Evolutionary conservation across 73 alveolate genomes (phyloP), one percentile per base, ranked within the genome.

Genomic region (Effrenium voratum): DNA sequence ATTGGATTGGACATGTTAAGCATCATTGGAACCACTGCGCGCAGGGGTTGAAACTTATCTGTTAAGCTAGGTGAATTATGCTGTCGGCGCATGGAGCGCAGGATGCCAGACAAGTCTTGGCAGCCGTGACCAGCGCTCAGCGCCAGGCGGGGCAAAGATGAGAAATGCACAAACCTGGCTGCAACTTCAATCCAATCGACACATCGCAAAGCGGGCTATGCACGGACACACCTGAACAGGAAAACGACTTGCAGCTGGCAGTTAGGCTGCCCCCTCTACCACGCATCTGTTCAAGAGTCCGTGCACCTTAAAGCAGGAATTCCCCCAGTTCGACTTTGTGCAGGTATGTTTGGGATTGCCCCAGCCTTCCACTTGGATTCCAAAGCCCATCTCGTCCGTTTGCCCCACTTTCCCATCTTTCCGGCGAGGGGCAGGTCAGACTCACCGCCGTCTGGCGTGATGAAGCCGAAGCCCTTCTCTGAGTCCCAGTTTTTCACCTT

Each of bases 381-480:
- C n/a, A n/a, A n/a, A n/a, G n/a, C n/a, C n/a, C n/a, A n/a, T n/a
- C n/a, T n/a, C n/a, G n/a, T n/a, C n/a, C n/a, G n/a, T n/a, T n/a
- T n/a, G n/a, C n/a, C n/a, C n/a, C n/a, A n/a, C n/a, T n/a, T n/a
- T n/a, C n/a, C n/a, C n/a, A n/a, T n/a, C n/a, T 24, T 86, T 81
- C 94, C 2, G 94, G 83, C 47, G 8, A 43, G 95, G 2, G 12
- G 70, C 95, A 87, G 40, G 22, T 87, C 95, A 43, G 60, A 63
- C 72, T 87, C 95, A 22, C 95, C 93, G 40, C 94, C 81, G 40
- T 87, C 95, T 3, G 84, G 85, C 55, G 80, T 38, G 70, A 87
- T 87, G 84, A 87, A 87, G 43, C 95, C 95, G 44, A 87, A 87
- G 49, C 95, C 95, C 36, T 87, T 87, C 95, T 87, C 95, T 32